These are phyloP conservation scores for Aspergillus texensis DNA, from an alignment of 2,329 filamentous ascomycete species.

Conservation along the genomic window DNA sequence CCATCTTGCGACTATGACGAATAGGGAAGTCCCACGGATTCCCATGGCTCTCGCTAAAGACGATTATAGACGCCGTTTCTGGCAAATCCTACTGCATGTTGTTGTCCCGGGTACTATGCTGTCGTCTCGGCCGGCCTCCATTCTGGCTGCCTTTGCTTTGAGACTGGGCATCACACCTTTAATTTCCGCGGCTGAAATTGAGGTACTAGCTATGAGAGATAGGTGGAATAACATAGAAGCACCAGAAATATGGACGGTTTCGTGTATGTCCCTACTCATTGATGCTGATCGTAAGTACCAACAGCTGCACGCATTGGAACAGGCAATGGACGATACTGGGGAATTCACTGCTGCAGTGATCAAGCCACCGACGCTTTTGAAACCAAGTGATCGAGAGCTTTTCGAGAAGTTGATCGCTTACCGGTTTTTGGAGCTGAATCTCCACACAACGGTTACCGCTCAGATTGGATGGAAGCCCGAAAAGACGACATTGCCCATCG, in stretches of 20 bases:
- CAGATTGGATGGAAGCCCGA: conserved; percentile 51
- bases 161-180: conserved; percentile 52
- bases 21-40: conserved; percentile 41
- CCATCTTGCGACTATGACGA: conserved; percentile 43
- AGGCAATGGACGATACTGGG: background rate
- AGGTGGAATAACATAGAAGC: conserved; percentile 53
- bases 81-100: conserved; percentile 53
- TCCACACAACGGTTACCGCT: conserved; percentile 49
- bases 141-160: conserved; percentile 54
- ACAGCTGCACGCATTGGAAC: conserved; percentile 11
- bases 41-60: conserved; percentile 46
- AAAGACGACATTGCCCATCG: conserved; percentile 49
- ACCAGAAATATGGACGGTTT: conserved; percentile 55
- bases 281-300: conserved; percentile 48
- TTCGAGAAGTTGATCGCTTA: background rate
- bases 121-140: conserved; percentile 46
- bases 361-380: background rate
- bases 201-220: conserved; percentile 46
- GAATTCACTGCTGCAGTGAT: background rate
- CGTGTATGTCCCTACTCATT: conserved; percentile 50
- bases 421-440: conserved; percentile 49
- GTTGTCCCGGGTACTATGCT: conserved; percentile 55
- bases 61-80: conserved; percentile 46
- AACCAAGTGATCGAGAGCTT: background rate
- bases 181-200: conserved; percentile 43